Evolutionary conservation across 371 early-diverging fungal genomes (phyloP).

Genomic region (Mortierella polycephala): DNA sequence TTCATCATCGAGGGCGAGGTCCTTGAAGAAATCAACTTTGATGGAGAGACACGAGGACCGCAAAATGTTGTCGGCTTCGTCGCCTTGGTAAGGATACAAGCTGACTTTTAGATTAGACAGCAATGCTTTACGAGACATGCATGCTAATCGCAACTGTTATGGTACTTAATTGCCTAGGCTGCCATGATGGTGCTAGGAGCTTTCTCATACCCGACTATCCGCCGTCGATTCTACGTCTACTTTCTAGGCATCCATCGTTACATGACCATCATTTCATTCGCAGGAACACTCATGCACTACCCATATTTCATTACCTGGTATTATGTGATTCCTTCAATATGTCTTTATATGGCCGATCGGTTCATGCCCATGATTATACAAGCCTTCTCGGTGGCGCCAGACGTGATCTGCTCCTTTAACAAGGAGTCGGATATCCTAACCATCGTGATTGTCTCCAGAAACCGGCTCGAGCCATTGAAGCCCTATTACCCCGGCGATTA

Average conservation of each 20-base stretch:
- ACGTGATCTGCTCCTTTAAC: slow-evolving; percentile 37
- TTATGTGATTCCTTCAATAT: slow-evolving; percentile 40
- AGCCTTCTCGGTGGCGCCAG: slow-evolving; percentile 21
- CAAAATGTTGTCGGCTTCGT: slow-evolving; percentile 22
- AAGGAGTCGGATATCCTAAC: slow-evolving; percentile 45
- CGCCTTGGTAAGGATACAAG: slow-evolving; percentile 17
- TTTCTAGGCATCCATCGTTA: slow-evolving; percentile 13
- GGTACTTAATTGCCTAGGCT: background rate
- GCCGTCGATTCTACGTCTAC: slow-evolving; percentile 12
- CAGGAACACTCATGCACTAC: slow-evolving; percentile 19
- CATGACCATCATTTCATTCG: slow-evolving; percentile 8
- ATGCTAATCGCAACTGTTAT: background rate
- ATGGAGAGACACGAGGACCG: slow-evolving; percentile 21
- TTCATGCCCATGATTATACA: slow-evolving; percentile 49
- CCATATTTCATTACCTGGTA: slow-evolving; percentile 37
- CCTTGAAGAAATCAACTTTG: slow-evolving; percentile 17
- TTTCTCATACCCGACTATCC: slow-evolving; percentile 7
- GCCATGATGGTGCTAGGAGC: slow-evolving; percentile 1
- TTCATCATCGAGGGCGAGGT: background rate
- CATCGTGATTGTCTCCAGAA: slow-evolving; percentile 20
- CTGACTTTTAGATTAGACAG: background rate
- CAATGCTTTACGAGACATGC: background rate
- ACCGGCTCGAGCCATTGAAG: slow-evolving; percentile 35
- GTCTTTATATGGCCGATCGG: slow-evolving; percentile 43
- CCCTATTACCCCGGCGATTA: slow-evolving; percentile 54